A percentile compares a stretch with the other conserved stretches of the same genome.
These are phyloP conservation scores for Candida sanyaensis DNA, from an alignment of 1,139 yeast species.

Conservation along the genomic window DNA sequence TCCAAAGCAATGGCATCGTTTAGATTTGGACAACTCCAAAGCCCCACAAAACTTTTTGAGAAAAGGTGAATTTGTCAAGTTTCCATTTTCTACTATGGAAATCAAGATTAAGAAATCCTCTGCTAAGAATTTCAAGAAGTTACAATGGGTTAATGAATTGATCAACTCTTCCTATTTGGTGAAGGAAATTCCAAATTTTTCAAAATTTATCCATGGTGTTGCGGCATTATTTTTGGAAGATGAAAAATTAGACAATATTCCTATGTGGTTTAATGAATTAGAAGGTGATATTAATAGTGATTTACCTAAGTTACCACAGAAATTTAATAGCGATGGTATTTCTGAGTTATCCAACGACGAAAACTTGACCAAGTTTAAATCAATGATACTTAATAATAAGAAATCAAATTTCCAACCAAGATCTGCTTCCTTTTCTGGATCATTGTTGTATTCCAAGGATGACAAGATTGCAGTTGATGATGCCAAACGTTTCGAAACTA, in stretches of 20 bases:
- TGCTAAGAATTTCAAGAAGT: slow-evolving; percentile 38
- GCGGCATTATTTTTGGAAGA: slow-evolving; percentile 87
- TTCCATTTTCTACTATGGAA: slow-evolving; percentile 92
- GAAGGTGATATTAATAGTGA: slow-evolving; percentile 56
- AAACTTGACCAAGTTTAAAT: slow-evolving; percentile 45
- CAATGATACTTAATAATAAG: slow-evolving; percentile 39
- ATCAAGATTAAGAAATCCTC: slow-evolving; percentile 67
- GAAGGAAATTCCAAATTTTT: slow-evolving; percentile 87
- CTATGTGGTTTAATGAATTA: slow-evolving; percentile 92
- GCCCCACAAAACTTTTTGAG: slow-evolving; percentile 75
- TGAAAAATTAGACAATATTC: slow-evolving; percentile 85
- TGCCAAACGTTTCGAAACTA: slow-evolving; percentile 12
- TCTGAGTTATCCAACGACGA: slow-evolving; percentile 38
- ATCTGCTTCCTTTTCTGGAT: slow-evolving; percentile 45
- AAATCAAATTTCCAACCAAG: slow-evolving; percentile 36
- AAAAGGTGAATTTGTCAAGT: slow-evolving; percentile 81
- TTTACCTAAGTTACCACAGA: slow-evolving; percentile 25
- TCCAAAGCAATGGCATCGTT: slow-evolving; percentile 88
- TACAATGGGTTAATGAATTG: slow-evolving; percentile 86
- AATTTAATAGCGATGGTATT: slow-evolving; percentile 9
- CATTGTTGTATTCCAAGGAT: slow-evolving; percentile 22
- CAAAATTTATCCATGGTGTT: slow-evolving; percentile 88
- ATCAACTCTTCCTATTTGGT: slow-evolving; percentile 74
- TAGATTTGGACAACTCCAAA: slow-evolving; percentile 77
- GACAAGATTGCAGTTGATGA: slow-evolving; percentile 5